Evolutionary conservation across 2,329 filamentous ascomycete species (phyloP).

Genomic region (Fusarium multiceps): DNA sequence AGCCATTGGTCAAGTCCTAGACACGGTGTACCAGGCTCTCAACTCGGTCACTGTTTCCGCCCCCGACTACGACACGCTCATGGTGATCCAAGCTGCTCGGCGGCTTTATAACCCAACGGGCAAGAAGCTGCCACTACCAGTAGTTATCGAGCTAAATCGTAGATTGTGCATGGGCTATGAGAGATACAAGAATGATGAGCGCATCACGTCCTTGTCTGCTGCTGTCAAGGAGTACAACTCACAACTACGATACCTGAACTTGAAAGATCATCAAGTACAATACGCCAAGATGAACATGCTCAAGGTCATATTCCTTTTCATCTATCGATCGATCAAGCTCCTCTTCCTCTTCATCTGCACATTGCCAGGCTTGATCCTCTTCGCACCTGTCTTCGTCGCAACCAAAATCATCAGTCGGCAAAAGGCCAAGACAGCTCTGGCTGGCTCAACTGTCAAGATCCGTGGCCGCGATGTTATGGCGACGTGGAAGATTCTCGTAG

Average conservation of each 20-base stretch:
- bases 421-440: slow-evolving; percentile 86
- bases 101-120: slow-evolving; percentile 94
- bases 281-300: slow-evolving; percentile 86
- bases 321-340: slow-evolving; percentile 85
- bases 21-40: slow-evolving; percentile 86
- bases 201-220: slow-evolving; percentile 79
- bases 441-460: slow-evolving; percentile 88
- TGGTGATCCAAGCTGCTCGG: slow-evolving; percentile 94
- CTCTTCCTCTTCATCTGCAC: slow-evolving; percentile 81
- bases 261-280: slow-evolving; percentile 94
- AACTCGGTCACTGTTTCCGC: slow-evolving; percentile 90
- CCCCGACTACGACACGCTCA: slow-evolving; percentile 94
- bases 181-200: slow-evolving; percentile 89
- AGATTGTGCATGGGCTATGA: slow-evolving; percentile 91
- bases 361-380: slow-evolving; percentile 86
- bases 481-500: slow-evolving; percentile 93
- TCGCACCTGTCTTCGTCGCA: slow-evolving; percentile 87
- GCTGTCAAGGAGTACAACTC: slow-evolving; percentile 88
- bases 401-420: slow-evolving; percentile 84
- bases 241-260: slow-evolving; percentile 83
- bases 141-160: slow-evolving; percentile 93
- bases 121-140: slow-evolving; percentile 90
- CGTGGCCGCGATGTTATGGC: slow-evolving; percentile 90
- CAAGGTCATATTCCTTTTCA: slow-evolving; percentile 78
- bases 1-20: slow-evolving; percentile 85